Base-by-base conservation (phyloP, 495 filamentous ascomycete genomes). In the Acidiella bohemica region DNA sequence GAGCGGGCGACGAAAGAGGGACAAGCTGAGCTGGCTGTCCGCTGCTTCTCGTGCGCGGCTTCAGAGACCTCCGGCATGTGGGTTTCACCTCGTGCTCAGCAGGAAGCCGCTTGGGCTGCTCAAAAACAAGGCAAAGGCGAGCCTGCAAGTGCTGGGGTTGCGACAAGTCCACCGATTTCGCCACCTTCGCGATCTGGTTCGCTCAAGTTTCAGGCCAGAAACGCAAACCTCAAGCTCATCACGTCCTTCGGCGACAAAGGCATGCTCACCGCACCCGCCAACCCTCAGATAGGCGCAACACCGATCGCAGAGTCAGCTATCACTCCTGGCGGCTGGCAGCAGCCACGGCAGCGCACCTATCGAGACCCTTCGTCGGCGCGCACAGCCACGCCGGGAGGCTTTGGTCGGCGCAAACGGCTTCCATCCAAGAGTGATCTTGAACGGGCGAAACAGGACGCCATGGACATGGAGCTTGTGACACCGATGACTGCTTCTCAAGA, bases 281-380 rank as follows among this genome's bases (percentile, higher is more conserved):
- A 85, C 32, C n/a, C n/a, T n/a, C 73, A 73, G 51, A 77, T 73
- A 21, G 81, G 78, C 27, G 70, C 80, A 10, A 97, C 92, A 3
- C 90, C 90, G 1, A 95, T 96, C 54, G 80, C 83, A 2, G 84
- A 95, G 48, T 93, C 88, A 26, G 90, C 87, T 10, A 64, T 92
- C 21, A 84, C 83, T 20, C 82, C 83, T 2, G 66, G 71, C 25
- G 63, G 78, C 26, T 70, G 78, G 46, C 73, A 75, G 5, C 16
- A 42, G 36, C 21, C 44, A 8, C 50, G 42, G 28, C 19, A 41
- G 1, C 38, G 51, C 16, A 43, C 19, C 9, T 25, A 24, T 8
- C 46, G 60, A 14, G 57, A 81, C 10, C 80, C 82, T 0, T 73
- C 77, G 39, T 80, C 79, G 22, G 81, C 81, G 3, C 70, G 81